These are phyloP conservation scores for Pinus tabuliformis DNA, from an alignment of 75 land plant genomes.

Conservation along the genomic window DNA sequence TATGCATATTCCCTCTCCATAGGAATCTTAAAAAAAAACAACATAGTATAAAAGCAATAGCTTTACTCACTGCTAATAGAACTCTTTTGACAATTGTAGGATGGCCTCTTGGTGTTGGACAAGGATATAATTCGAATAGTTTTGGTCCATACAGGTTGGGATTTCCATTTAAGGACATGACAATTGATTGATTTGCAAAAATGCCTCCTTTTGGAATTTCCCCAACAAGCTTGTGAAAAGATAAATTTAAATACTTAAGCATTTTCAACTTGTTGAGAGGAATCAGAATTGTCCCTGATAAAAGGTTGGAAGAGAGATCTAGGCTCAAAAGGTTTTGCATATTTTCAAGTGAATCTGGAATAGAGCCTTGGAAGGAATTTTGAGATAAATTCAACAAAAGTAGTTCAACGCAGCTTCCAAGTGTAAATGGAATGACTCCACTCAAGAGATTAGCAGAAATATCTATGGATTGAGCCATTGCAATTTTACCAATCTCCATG, in stretches of 20 bases:
- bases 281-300: slow-evolving; percentile 2
- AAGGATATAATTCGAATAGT: slow-evolving; percentile 3
- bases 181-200: no score
- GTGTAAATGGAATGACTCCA: no score
- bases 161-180: no score
- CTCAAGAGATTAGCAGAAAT: no score
- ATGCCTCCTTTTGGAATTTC: no score
- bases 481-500: slow-evolving; percentile 7
- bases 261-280: not conserved
- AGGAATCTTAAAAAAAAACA: not conserved
- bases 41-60: not conserved
- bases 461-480: no score
- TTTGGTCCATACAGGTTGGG: not conserved
- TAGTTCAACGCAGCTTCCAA: not conserved
- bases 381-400: no score
- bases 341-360: no score
- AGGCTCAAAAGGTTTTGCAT: no score
- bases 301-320: not conserved
- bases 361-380: no score
- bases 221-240: no score
- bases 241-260: no score
- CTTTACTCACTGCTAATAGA: not conserved
- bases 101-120: slow-evolving; percentile 7
- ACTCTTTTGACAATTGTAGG: not conserved
- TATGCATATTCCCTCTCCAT: slow-evolving; percentile 7